Evolutionary conservation across 148 eudicot genomes (phyloP).

Genomic region (Euryodendron excelsum): DNA sequence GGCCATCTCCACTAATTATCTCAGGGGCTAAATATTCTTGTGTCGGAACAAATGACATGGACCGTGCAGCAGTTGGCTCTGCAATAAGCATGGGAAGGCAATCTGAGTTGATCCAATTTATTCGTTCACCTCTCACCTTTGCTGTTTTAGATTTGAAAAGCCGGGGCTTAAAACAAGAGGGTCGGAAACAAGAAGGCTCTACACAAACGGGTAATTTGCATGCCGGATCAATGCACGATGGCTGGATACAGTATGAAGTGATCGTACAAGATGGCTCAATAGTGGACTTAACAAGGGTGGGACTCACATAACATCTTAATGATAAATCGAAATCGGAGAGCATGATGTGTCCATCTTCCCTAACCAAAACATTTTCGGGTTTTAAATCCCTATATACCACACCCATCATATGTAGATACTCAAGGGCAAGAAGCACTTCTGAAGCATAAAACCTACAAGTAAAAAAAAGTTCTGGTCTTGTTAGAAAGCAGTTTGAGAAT

Average conservation of each 20-base stretch:
- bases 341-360: slow-evolving; percentile 91
- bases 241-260: slow-evolving; percentile 60
- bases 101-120: slow-evolving; percentile 24
- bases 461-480: background rate
- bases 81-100: slow-evolving; percentile 63
- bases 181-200: slow-evolving; percentile 66
- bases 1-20: slow-evolving; percentile 80
- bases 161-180: slow-evolving; percentile 65
- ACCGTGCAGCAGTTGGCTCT: slow-evolving; percentile 74
- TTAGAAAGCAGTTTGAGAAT: background rate
- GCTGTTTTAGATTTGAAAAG: slow-evolving; percentile 46
- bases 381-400: slow-evolving; percentile 78
- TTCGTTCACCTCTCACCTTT: slow-evolving; percentile 36
- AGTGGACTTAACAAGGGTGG: slow-evolving; percentile 56
- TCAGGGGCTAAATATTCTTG: slow-evolving; percentile 82
- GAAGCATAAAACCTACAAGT: slow-evolving; percentile 77
- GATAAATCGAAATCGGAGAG: slow-evolving; percentile 82
- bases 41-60: slow-evolving; percentile 86
- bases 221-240: slow-evolving; percentile 64
- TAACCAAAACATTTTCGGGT: slow-evolving; percentile 78
- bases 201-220: slow-evolving; percentile 61
- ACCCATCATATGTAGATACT: slow-evolving; percentile 89
- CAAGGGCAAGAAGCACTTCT: slow-evolving; percentile 79
- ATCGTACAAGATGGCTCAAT: slow-evolving; percentile 42
- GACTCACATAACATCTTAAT: slow-evolving; percentile 57